Percentiles rank a stretch among this genome's conserved stretches.
These are phyloP conservation scores for Amanita pseudoporphyria DNA, from an alignment of 768 basidiomycete genomes.

Conservation along the genomic window DNA sequence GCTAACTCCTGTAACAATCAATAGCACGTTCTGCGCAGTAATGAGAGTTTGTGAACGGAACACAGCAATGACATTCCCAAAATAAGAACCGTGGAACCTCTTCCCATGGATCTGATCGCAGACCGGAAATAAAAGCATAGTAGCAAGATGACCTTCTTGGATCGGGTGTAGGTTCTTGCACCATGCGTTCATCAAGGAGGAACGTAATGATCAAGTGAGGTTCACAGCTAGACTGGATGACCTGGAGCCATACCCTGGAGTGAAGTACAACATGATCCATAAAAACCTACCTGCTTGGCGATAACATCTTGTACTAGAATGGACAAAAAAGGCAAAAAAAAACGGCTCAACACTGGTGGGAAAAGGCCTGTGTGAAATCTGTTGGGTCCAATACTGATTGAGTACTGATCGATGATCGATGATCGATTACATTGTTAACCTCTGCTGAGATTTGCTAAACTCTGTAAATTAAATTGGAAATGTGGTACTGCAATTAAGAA, in stretches of 20 bases:
- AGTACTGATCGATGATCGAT: too few relatives aligned
- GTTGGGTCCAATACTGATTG: too few relatives aligned
- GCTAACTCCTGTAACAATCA: conserved; percentile 13
- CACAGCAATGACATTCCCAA: background rate
- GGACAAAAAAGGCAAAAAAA: too few relatives aligned
- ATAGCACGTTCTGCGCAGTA: conserved; percentile 14
- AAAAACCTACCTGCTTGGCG: background rate
- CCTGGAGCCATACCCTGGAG: conserved; percentile 11
- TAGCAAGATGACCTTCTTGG: conserved; percentile 10
- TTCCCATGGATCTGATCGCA: conserved; percentile 3
- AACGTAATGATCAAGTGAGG: conserved; percentile 19
- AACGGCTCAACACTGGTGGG: too few relatives aligned
- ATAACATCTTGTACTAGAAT: too few relatives aligned
- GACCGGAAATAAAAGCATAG: conserved; percentile 22
- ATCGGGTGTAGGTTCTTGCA: conserved; percentile 12
- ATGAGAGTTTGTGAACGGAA: background rate
- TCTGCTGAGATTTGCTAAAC: too few relatives aligned
- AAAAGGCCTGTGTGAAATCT: too few relatives aligned
- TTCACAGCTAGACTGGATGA: conserved; percentile 15
- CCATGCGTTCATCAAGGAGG: conserved; percentile 17
- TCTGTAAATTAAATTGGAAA: too few relatives aligned
- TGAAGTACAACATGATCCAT: background rate
- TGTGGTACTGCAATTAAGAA: too few relatives aligned
- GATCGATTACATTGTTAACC: too few relatives aligned
- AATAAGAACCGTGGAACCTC: conserved; percentile 2